Evolutionary conservation across 192 early-diverging fungal genomes (phyloP).

Genomic region (Lunasporangiospora selenospora): DNA sequence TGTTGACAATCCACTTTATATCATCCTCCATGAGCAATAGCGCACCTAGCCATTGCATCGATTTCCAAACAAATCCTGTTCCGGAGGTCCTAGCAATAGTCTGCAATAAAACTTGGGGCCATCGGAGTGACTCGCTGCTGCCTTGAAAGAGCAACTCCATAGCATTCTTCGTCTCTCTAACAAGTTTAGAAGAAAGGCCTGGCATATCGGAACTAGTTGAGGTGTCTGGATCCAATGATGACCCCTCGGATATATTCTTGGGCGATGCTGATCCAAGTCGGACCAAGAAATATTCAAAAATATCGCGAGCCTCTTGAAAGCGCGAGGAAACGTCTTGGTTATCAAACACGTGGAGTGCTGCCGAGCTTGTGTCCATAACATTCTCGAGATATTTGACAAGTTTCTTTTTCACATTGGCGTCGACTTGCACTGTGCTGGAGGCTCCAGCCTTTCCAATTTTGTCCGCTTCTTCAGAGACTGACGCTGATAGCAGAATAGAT

Average conservation of each 20-base stretch:
- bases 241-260: background rate
- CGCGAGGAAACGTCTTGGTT: slow-evolving; percentile 3
- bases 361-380: slow-evolving; percentile 1
- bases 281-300: slow-evolving; percentile 43
- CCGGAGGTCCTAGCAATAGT: slow-evolving; percentile 13
- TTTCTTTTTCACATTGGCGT: slow-evolving; percentile 32
- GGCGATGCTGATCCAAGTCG: slow-evolving; percentile 5
- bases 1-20: slow-evolving; percentile 7
- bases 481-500: slow-evolving; percentile 9
- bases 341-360: background rate
- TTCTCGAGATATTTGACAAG: slow-evolving; percentile 32
- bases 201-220: background rate
- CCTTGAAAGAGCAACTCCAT: slow-evolving; percentile 33
- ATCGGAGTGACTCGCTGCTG: slow-evolving; percentile 1
- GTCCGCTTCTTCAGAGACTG: background rate
- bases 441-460: background rate
- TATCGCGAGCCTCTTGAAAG: slow-evolving; percentile 40
- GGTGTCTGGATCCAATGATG: background rate
- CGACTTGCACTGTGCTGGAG: slow-evolving; percentile 11
- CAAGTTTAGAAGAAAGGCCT: too few species aligned
- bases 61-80: slow-evolving; percentile 27
- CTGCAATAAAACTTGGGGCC: slow-evolving; percentile 26
- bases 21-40: slow-evolving; percentile 11
- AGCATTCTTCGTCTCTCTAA: slow-evolving; percentile 27
- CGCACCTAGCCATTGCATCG: slow-evolving; percentile 30